Evolutionary conservation across 2,329 filamentous ascomycete genomes (phyloP), one percentile per base, ranked within the genome.

Genomic region (Dactylellina drechsleri): DNA sequence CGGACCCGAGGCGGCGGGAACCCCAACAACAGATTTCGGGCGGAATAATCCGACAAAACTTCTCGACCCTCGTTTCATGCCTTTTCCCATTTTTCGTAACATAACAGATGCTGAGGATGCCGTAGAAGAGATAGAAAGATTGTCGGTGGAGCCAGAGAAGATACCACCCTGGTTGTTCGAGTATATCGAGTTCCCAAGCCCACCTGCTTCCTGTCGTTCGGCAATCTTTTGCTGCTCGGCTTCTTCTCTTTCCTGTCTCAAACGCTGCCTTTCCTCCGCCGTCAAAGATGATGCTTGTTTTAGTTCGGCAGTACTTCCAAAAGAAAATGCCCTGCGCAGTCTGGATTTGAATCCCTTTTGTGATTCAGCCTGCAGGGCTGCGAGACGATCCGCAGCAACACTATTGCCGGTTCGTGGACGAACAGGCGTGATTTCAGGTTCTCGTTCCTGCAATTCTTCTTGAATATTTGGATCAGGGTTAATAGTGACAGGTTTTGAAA

Each of bases 51-150:
- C 95, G 78, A 96, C 96, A 64, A 99, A 87, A 23, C 93, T 97
- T 56, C 93, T 88, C 16, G 91, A 91, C 60, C 92, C 90, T 83
- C 95, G 96, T 86, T 97, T 98, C 89, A 98, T 91, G n/a, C 94
- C 93, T 77, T 93, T 92, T 66, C 95, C 95, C 95, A 99, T 99
- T 84, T 99, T 99, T 62, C 95, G 89, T 78, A 99, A 91, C 92
- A 96, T 96, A 79, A 96, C 89, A 31, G 92, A 96, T 40, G 92
- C 92, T 18, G 92, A 96, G 5, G 92, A 96, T 18, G 92, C 92
- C 8, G 92, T 96, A 2, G 92, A 96, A 0, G 92, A 94, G 77
- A 96, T 92, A 13, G 92, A 96, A 52, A 99, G 83, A 78, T 98
- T 98, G 82, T 99, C 95, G 0, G 92, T 98, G 3, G 95, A 99